Evolutionary conservation across 257 asterid genomes (phyloP).

Genomic region (Fraxinus quadrangulata): DNA sequence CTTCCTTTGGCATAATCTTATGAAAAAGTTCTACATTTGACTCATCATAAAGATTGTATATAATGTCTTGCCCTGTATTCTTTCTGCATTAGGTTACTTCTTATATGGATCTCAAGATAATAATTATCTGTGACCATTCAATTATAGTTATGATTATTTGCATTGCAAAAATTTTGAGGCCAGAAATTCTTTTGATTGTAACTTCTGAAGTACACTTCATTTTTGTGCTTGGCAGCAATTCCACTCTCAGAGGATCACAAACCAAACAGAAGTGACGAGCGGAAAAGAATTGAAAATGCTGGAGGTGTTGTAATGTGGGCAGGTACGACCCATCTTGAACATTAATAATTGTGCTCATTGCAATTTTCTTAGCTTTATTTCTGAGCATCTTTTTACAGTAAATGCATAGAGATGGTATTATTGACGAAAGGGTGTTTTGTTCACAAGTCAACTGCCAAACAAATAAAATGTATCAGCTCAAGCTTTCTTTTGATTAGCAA

Average conservation of each 20-base stretch:
- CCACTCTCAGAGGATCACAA: conserved; percentile 96
- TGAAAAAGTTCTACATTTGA: neutral
- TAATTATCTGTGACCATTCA: neutral
- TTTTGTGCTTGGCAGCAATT: conserved; percentile 67
- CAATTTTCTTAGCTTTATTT: conserved; percentile 17
- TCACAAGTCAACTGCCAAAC: neutral
- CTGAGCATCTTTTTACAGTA: neutral
- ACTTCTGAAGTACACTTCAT: conserved; percentile 21
- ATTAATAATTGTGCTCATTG: neutral
- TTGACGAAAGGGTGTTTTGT: neutral
- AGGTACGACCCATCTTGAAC: conserved; percentile 51
- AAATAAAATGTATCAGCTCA: neutral
- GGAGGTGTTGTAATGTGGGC: conserved; percentile 99
- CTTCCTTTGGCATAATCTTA: neutral
- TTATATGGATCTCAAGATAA: neutral
- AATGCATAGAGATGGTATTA: neutral
- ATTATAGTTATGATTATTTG: neutral
- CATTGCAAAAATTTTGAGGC: conserved; percentile 13
- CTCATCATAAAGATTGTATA: neutral
- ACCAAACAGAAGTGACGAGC: conserved; percentile 95
- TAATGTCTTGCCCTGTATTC: neutral
- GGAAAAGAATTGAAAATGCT: conserved; percentile 95
- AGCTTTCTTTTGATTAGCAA: conserved; percentile 2
- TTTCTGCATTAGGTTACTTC: neutral
- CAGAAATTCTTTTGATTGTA: neutral